Evolutionary conservation across 768 basidiomycete species (phyloP), one percentile per base, ranked within the genome.

Genomic region (Boletus insuetus): DNA sequence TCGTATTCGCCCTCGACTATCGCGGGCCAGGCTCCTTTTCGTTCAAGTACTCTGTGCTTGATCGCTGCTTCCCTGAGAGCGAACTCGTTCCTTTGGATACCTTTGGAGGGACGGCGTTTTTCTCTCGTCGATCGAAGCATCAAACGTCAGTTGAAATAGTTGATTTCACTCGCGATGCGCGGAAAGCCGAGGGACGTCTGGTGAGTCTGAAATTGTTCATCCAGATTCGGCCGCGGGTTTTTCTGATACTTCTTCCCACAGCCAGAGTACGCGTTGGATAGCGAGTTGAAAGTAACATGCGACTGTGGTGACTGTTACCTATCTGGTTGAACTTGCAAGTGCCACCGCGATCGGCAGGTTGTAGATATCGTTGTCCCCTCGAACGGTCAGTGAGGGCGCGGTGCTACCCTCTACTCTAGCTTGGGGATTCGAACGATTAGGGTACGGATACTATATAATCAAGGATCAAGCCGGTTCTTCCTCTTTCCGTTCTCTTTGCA

Each of bases 61-160:
- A 35, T 29, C 19, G 14, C 19, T 1, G n/a, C 0, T 41, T 29
- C 9, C 19, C 38, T 3, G 32, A 1, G 24, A 31, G 43, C 43
- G 26, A 46, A 16, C 38, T 59, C 3, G 8, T 59, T 17, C 29
- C 46, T n/a, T 22, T 34, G 20, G 42, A 52, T 24, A 31, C 47
- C 29, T 58, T 57, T 35, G 22, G 32, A 52, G 58, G 55, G 7
- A 38, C 22, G 0, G 51, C 16, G 0, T 53, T 57, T 38, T 57
- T 53, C 29, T 34, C 35, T 17, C 38, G 20, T 41, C 55, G 50
- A 37, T 49, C 32, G 3, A 16, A 22, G 10, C 13, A 50, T 11
- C 3, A 29, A 8, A 44, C 31, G 1, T 35, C 8, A 20, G 26
- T 52, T 7, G 58, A 58, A 14, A 41, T 58, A 14, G 43, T 57